Base-by-base conservation (phyloP, 192 early-diverging fungal genomes). In the Coemansia sp. region DNA sequence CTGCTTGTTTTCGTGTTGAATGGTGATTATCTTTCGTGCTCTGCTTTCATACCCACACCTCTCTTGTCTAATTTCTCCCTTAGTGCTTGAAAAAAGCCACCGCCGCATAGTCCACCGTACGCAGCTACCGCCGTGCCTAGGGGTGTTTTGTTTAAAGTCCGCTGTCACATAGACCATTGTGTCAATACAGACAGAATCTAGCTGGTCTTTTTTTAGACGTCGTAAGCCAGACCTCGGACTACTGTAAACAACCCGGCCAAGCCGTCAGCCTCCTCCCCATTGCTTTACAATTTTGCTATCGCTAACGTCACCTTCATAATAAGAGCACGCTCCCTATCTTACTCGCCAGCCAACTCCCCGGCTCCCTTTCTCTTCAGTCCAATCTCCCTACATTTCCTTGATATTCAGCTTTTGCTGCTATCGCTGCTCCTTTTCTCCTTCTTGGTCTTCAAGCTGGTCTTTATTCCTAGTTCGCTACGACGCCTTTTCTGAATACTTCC, bases 401-500 rank as follows among this genome's bases (percentile, higher is more conserved):
- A 21, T 3, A 30, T 44, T 24, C 56, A 38, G 56, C 32, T 16
- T 25, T 27, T 61, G 58, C 51, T 44, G 27, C 28, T 27, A 25
- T 44, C 32, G 48, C 54, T 28, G 48, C 24, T 54, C 21, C 47
- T 47, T 49, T 31, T 41, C 28, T 52, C 34, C 60, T 34, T 60
- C 56, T 41, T 54, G 51, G 28, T 60, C 44, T 57, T 58, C 51
- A 62, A 77, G 69, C 69, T 71, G 60, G 64, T 63, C 56, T 63
- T 68, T 64, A 67, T 49, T 54, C 25, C 53, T 55, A 28, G 56
- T 52, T 60, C 19, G 34, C 32, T 31, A 58, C 55, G 34, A 5
- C 52, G 49, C 16, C 23, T 8, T 32, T 34, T 54, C 52, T 53
- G 30, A 10, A 1, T 26, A n/a, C 49, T 44, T 9, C n/a, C 54